Percentiles rank a stretch among this genome's conserved stretches.
Evolutionary conservation across 257 asterid species (phyloP).

Genomic region (Vinca minor): DNA sequence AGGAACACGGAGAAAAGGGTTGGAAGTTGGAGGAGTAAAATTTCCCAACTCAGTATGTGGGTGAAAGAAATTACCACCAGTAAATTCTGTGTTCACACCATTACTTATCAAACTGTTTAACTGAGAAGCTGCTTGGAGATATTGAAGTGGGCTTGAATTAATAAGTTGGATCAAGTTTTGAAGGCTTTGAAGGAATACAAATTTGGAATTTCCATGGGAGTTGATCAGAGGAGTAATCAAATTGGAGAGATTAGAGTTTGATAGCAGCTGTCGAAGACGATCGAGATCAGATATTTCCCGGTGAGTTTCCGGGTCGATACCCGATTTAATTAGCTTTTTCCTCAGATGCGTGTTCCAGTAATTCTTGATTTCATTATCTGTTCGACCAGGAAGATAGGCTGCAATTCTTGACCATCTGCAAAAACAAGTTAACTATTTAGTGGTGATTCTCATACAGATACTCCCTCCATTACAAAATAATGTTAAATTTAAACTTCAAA

Average conservation of each 20-base stretch:
- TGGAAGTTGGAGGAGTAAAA: no score
- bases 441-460: no score
- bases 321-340: constrained; percentile 41
- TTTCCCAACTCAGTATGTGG: constrained; percentile 12
- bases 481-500: no score
- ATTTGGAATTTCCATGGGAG: constrained; percentile 21
- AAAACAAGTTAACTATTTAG: neutral
- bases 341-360: constrained; percentile 51
- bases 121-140: constrained; percentile 14
- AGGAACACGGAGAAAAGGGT: no score
- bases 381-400: constrained; percentile 47
- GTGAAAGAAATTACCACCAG: constrained; percentile 9
- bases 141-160: constrained; percentile 26
- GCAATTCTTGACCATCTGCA: constrained; percentile 67
- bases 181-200: constrained; percentile 29
- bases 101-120: neutral
- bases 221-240: constrained; percentile 19
- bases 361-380: constrained; percentile 68
- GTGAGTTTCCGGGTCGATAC: constrained; percentile 55
- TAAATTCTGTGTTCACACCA: constrained; percentile 2
- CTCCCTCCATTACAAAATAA: no score
- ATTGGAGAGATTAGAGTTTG: constrained; percentile 7
- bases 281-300: constrained; percentile 25
- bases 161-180: constrained; percentile 28
- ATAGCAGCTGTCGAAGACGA: constrained; percentile 15